Evolutionary conservation across 2,329 filamentous ascomycete genomes (phyloP).

Genomic region (Fusarium sp.): DNA sequence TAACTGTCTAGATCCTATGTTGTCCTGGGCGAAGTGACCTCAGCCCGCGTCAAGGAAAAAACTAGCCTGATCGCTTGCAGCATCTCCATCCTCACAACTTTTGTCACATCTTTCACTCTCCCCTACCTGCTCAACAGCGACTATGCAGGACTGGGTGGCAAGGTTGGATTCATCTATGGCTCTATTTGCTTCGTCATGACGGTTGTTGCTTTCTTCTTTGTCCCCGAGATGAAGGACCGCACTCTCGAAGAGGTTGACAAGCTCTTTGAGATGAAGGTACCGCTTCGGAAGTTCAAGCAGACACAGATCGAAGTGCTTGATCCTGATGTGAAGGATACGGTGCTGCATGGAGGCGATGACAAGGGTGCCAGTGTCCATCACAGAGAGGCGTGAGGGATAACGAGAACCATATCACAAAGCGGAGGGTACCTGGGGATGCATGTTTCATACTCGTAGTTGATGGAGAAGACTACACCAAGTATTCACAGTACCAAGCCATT

Average conservation of each 20-base stretch:
- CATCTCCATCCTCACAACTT: not conserved
- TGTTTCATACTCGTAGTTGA: too few relatives aligned
- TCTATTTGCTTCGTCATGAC: not conserved
- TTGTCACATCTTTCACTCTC: not conserved
- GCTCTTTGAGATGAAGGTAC: slow-evolving; percentile 15
- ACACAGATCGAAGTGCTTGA: not conserved
- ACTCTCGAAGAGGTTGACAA: not conserved
- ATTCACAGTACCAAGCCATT: not conserved
- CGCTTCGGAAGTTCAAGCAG: slow-evolving; percentile 8
- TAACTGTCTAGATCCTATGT: not conserved
- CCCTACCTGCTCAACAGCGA: not conserved
- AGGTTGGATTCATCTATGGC: not conserved
- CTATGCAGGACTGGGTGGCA: not conserved
- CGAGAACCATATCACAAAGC: not conserved
- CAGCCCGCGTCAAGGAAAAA: not conserved
- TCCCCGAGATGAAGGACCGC: not conserved
- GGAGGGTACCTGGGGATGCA: too few relatives aligned
- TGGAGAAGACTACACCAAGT: too few relatives aligned
- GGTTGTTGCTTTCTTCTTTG: not conserved
- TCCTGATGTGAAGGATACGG: not conserved
- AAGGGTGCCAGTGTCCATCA: not conserved
- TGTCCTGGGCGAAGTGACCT: not conserved
- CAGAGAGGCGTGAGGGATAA: not conserved
- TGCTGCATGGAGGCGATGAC: not conserved
- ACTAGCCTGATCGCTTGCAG: not conserved